Percentiles rank a stretch among this genome's conserved stretches.
Conservation (phyloP, 2,329 filamentous ascomycete species). For the Cryphonectria nitschkei region DNA sequence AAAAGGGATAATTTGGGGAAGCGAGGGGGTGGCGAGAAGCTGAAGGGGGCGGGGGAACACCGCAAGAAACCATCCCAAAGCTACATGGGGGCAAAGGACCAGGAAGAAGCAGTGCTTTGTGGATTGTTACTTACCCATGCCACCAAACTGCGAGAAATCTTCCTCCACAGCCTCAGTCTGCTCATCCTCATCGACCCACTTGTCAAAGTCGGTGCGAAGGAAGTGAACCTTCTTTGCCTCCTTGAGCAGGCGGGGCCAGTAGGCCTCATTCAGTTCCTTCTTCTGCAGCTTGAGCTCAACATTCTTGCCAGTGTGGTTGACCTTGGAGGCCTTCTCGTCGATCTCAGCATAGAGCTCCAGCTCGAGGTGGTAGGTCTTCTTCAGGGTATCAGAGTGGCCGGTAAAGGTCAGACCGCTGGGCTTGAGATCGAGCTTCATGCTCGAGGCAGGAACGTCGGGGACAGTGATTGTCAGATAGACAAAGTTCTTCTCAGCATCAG, state of each 20-base stretch:
- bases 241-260: slow-evolving; percentile 95
- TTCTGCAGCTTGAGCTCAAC: slow-evolving; percentile 92
- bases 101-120: slow-evolving; percentile 13
- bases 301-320: slow-evolving; percentile 85
- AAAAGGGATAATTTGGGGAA: neutral
- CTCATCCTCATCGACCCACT: slow-evolving; percentile 99
- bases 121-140: slow-evolving; percentile 59
- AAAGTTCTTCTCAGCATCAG: slow-evolving; percentile 86
- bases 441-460: slow-evolving; percentile 76
- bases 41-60: slow-evolving; percentile 3
- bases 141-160: slow-evolving; percentile 70
- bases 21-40: neutral
- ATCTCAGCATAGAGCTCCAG: slow-evolving; percentile 92
- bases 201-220: slow-evolving; percentile 98
- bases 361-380: slow-evolving; percentile 82
- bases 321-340: slow-evolving; percentile 80
- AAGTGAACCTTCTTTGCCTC: slow-evolving; percentile 88
- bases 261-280: slow-evolving; percentile 94
- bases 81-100: neutral
- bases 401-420: slow-evolving; percentile 77
- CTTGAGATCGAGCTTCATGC: slow-evolving; percentile 83
- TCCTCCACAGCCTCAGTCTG: slow-evolving; percentile 88
- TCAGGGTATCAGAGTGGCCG: slow-evolving; percentile 81
- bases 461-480: slow-evolving; percentile 91
- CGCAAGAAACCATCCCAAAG: slow-evolving; percentile 1